Base-by-base conservation (phyloP, 495 filamentous ascomycete genomes). In the Penicillium daleae region DNA sequence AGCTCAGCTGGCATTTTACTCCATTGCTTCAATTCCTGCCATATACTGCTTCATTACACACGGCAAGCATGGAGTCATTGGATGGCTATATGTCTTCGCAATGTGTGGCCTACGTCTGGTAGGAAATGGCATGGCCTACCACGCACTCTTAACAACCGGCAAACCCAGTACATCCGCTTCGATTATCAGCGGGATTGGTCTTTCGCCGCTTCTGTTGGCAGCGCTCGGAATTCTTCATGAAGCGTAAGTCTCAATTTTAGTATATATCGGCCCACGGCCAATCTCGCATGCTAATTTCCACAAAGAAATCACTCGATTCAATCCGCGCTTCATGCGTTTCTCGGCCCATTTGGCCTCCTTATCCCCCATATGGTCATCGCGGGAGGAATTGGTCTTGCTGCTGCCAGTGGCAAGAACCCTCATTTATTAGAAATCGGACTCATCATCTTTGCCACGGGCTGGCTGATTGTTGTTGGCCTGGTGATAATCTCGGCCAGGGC, bases 151-250 rank as follows among this genome's bases (percentile, higher is more conserved):
- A n/a, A 62, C 66, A 12, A 66, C 64, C 8, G 64, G 60, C 32
- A 21, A 59, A 21, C 56, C 59, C 26, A 69, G 56, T 49, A 26
- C 17, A 21, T 65, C 63, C 6, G 76, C 74, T 29, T 33, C 71
- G 13, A 63, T 78, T 5, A 71, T 82, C 15, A 68, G 63, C n/a
- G 77, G 71, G 24, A 78, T 82, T 51, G 79, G 79, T 6, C 60
- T 82, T 7, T 79, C 76, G 3, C 79, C 79, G 4, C 64, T 82
- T 4, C 61, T 82, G 21, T 67, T 80, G 19, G 73, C 73, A 8
- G 56, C 61, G 7, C 60, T 67, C 60, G 77, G 76, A n/a, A 57
- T 80, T 40, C 66, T 80, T 8, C 74, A 76, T 48, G 78, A 80
- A 60, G 59, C 76, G 78, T 80, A 59, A 66, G 77, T 67, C 8